Conservation (phyloP, 1,284 basidiomycete genomes). For the Stereum hirsutum region DNA sequence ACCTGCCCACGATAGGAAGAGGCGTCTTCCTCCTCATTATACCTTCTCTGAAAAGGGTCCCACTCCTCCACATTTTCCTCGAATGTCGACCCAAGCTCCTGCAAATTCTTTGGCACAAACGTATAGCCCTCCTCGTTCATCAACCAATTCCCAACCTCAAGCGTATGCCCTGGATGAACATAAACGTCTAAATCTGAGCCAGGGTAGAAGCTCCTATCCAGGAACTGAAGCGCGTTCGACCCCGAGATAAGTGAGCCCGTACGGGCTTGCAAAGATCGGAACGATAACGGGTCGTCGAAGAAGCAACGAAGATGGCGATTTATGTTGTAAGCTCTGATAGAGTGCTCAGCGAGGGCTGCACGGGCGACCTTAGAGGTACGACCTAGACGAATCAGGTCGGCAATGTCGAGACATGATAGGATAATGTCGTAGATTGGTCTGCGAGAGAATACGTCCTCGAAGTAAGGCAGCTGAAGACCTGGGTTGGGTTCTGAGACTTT, state of each 20-base stretch:
- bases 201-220: slow-evolving; percentile 31
- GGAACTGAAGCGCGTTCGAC: slow-evolving; percentile 39
- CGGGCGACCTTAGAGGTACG: background rate
- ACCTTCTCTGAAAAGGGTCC: no score
- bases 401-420: background rate
- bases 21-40: no score
- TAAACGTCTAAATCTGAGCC: slow-evolving; percentile 41
- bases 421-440: background rate
- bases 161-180: slow-evolving; percentile 15
- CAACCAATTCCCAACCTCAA: slow-evolving; percentile 11
- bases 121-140: background rate
- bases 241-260: slow-evolving; percentile 42
- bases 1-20: no score
- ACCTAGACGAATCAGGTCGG: background rate
- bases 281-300: slow-evolving; percentile 22
- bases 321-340: slow-evolving; percentile 15
- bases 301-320: slow-evolving; percentile 17
- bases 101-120: background rate
- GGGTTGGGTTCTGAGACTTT: no score
- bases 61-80: no score
- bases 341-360: background rate
- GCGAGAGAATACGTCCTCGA: no score
- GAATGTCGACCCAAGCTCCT: no score
- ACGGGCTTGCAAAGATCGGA: slow-evolving; percentile 32
- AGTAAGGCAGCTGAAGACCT: no score